Conservation (phyloP, 768 basidiomycete genomes). For the Gautieria morchelliformis region DNA sequence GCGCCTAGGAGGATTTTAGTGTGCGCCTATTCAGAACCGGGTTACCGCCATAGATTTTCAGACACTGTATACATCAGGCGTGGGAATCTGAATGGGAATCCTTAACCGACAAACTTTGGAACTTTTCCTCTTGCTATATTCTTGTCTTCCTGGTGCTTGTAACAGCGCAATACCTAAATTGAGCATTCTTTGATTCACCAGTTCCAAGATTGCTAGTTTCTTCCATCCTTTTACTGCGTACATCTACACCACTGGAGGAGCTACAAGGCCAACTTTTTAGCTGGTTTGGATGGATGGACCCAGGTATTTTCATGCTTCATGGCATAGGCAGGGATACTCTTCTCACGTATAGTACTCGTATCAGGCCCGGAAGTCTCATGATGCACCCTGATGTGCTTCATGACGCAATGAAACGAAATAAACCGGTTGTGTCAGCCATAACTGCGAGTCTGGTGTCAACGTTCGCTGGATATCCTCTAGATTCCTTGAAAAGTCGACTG, state of each 20-base stretch:
- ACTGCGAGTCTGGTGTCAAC: constrained; percentile 90
- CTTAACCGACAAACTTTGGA: not conserved
- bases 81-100: not conserved
- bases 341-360: not conserved
- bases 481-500: constrained; percentile 88
- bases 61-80: not conserved
- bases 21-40: not conserved
- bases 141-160: not conserved
- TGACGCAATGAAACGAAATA: constrained; percentile 34
- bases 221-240: not conserved
- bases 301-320: not conserved
- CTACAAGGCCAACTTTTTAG: not conserved
- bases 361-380: not conserved
- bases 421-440: constrained; percentile 83
- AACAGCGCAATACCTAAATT: not conserved
- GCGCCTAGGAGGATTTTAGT: constrained; percentile 66
- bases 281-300: constrained; percentile 12
- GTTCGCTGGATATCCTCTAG: constrained; percentile 87
- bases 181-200: not conserved
- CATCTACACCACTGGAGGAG: not conserved
- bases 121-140: not conserved
- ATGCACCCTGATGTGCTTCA: constrained; percentile 1
- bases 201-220: not conserved
- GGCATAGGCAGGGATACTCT: not conserved
- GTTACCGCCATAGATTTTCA: not conserved